Percentiles rank a stretch among this genome's conserved stretches.
Conservation (phyloP, 2,329 filamentous ascomycete genomes). For the Fusarium liriodendri region DNA sequence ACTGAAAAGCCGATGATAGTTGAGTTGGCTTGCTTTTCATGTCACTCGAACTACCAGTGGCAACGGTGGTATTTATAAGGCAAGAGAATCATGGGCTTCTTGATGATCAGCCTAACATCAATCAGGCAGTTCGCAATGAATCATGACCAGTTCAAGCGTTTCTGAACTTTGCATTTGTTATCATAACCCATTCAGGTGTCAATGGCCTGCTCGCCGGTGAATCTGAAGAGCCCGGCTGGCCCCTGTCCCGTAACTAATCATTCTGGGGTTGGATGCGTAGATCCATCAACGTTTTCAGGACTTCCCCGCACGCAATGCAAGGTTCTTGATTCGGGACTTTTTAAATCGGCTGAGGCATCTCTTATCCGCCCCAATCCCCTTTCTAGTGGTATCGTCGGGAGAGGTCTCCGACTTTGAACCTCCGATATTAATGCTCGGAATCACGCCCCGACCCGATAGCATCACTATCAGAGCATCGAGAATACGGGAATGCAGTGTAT, state of each 20-base stretch:
- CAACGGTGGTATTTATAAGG: background rate
- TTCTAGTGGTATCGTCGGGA: background rate
- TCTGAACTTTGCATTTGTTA: background rate
- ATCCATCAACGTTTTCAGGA: background rate
- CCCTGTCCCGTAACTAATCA: background rate
- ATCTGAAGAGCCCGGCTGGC: background rate
- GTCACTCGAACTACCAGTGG: background rate
- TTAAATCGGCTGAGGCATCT: background rate
- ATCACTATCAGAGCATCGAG: background rate
- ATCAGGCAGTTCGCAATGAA: background rate
- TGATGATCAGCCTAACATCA: background rate
- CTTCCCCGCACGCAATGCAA: slow-evolving; percentile 4
- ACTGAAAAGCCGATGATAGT: background rate
- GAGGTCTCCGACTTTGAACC: background rate
- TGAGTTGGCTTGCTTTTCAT: background rate
- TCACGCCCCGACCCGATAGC: background rate
- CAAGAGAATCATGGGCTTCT: background rate
- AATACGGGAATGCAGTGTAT: background rate
- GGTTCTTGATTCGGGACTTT: background rate
- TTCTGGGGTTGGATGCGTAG: background rate
- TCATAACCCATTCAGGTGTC: background rate
- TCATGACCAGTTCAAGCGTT: background rate
- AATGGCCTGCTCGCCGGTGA: background rate
- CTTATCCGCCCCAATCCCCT: slow-evolving; percentile 7
- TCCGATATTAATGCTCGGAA: background rate